These are phyloP conservation scores for Onygenales sp. DNA, from an alignment of 2,329 filamentous ascomycete genomes.

Conservation along the genomic window DNA sequence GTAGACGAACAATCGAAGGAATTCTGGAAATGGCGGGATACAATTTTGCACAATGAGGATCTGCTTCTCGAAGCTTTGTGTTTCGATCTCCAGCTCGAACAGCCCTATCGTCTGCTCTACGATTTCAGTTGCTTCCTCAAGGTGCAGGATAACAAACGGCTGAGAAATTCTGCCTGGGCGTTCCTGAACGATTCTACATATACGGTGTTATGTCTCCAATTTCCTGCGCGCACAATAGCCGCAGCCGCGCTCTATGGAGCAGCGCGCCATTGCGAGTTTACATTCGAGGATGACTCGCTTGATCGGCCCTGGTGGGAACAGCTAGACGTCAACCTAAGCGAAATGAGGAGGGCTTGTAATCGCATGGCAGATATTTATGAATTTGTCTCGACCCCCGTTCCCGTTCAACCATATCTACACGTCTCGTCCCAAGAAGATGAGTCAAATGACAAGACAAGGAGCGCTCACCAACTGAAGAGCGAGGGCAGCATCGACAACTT, in stretches of 20 bases:
- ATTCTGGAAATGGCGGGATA: conserved; percentile 96
- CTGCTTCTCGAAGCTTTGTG: conserved; percentile 83
- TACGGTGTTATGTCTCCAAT: conserved; percentile 74
- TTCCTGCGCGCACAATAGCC: conserved; percentile 70
- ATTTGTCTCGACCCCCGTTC: conserved; percentile 32
- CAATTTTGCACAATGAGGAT: conserved; percentile 85
- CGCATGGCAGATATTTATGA: conserved; percentile 56
- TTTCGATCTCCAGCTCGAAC: conserved; percentile 85
- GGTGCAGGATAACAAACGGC: conserved; percentile 66
- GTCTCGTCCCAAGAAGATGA: conserved; percentile 24
- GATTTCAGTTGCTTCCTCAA: conserved; percentile 66
- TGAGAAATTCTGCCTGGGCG: conserved; percentile 83
- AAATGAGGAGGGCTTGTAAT: conserved; percentile 64
- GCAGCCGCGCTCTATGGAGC: conserved; percentile 81
- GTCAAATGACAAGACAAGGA: conserved; percentile 27
- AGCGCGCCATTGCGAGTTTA: conserved; percentile 61
- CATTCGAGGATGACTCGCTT: conserved; percentile 63
- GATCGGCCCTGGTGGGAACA: conserved; percentile 82
- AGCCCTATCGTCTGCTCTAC: conserved; percentile 77
- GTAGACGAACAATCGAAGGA: conserved; percentile 97
- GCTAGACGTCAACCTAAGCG: conserved; percentile 59
- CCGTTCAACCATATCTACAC: conserved; percentile 35
- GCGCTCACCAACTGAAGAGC: conserved; percentile 15
- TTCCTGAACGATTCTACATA: conserved; percentile 87
- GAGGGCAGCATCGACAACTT: conserved; percentile 16